Conservation (phyloP, 331 rosid species). For the Erythrophleum ivorense region DNA sequence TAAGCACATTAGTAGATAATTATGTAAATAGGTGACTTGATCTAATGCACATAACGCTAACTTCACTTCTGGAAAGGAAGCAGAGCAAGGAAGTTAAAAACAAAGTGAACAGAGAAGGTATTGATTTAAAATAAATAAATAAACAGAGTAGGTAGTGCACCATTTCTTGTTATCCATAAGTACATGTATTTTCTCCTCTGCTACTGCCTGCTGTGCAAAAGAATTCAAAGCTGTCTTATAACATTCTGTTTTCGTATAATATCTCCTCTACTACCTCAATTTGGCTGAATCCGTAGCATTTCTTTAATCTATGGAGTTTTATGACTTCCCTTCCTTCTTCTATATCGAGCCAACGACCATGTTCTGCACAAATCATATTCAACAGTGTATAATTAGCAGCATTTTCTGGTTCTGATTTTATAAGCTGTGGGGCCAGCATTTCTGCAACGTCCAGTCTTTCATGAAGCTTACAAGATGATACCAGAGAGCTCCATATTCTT, state of each 20-base stretch:
- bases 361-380: slow-evolving; percentile 64
- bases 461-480: slow-evolving; percentile 64
- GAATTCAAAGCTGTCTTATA: slow-evolving; percentile 4
- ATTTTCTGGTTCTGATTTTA: slow-evolving; percentile 62
- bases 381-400: slow-evolving; percentile 59
- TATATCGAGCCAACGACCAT: slow-evolving; percentile 58
- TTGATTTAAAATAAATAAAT: background rate
- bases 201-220: background rate
- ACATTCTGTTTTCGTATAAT: slow-evolving; percentile 11
- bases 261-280: slow-evolving; percentile 44
- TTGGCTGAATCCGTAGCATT: slow-evolving; percentile 63
- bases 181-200: background rate
- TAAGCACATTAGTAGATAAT: too few relatives aligned
- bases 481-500: slow-evolving; percentile 66
- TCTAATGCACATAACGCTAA: background rate
- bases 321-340: slow-evolving; percentile 53
- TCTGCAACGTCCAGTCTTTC: slow-evolving; percentile 62
- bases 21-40: too few relatives aligned
- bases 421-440: slow-evolving; percentile 53
- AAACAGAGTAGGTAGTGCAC: too few relatives aligned
- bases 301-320: slow-evolving; percentile 54
- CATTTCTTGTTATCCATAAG: background rate
- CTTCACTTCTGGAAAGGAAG: background rate
- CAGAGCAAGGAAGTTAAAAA: background rate
- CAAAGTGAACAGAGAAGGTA: background rate